Percentiles rank a stretch among this genome's conserved stretches.
Conservation (phyloP, 2,329 filamentous ascomycete species). For the Aspergillus tanneri region DNA sequence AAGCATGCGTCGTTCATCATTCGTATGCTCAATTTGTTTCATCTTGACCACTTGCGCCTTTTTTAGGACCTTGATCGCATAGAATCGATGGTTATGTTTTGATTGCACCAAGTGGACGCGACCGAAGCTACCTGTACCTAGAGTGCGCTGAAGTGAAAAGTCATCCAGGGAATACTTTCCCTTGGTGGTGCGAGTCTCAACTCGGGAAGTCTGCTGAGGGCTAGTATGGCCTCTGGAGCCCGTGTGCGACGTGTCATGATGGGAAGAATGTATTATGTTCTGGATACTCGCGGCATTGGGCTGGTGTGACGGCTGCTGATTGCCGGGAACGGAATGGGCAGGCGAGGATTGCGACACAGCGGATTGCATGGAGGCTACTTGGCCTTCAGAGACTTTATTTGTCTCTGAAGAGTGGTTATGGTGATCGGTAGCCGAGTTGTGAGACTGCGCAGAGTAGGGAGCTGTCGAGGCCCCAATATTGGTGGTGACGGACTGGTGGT, state of each 20-base stretch:
- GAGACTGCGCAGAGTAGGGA: slow-evolving; percentile 25
- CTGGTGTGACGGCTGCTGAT: slow-evolving; percentile 42
- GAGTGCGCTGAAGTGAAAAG: slow-evolving; percentile 84
- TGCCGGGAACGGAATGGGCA: slow-evolving; percentile 27
- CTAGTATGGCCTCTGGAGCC: slow-evolving; percentile 27
- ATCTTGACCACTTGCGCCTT: slow-evolving; percentile 99
- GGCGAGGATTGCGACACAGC: slow-evolving; percentile 35
- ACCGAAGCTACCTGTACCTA: slow-evolving; percentile 96
- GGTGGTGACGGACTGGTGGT: slow-evolving; percentile 30
- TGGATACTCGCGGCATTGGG: slow-evolving; percentile 79
- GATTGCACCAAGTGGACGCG: slow-evolving; percentile 95
- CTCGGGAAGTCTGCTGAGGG: slow-evolving; percentile 15
- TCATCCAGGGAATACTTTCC: slow-evolving; percentile 94
- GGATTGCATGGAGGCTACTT: slow-evolving; percentile 39
- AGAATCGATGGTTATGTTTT: slow-evolving; percentile 96
- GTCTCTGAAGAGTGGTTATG: slow-evolving; percentile 20
- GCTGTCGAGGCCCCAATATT: slow-evolving; percentile 28
- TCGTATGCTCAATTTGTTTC: slow-evolving; percentile 99
- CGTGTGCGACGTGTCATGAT: slow-evolving; percentile 39
- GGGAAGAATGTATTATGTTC: slow-evolving; percentile 72
- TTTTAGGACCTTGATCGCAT: slow-evolving; percentile 97
- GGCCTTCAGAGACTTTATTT: slow-evolving; percentile 22
- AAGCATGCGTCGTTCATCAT: slow-evolving; percentile 94
- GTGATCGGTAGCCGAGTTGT: slow-evolving; percentile 16
- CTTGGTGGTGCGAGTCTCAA: slow-evolving; percentile 68